A percentile compares a stretch with the other conserved stretches of the same genome.
phyloP scores from a whole-genome alignment of 164 flowering plant genomes.

The Dillenia suffruticosa region DNA sequence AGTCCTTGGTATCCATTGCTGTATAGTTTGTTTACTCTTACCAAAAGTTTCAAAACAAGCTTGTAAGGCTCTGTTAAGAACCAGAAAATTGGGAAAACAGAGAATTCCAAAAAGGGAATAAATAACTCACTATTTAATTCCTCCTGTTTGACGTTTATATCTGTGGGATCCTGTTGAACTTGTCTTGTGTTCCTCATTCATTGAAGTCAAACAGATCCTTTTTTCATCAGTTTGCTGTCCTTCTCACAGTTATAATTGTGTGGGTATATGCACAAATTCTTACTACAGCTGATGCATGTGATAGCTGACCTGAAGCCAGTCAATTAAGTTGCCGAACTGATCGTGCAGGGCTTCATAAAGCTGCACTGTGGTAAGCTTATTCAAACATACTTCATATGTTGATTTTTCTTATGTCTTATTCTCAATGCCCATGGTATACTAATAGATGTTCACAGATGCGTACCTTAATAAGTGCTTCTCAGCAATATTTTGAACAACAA shows the following conservation, averaged over 20 bases:
- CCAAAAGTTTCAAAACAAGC: not conserved
- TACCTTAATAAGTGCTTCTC: too few relatives aligned
- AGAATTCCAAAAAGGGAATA: too few relatives aligned
- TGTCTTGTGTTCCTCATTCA: constrained; percentile 33
- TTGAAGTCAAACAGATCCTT: constrained; percentile 19
- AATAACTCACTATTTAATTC: too few relatives aligned
- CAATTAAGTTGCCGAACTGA: constrained; percentile 63
- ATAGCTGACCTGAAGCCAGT: constrained; percentile 26
- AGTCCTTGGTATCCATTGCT: not conserved
- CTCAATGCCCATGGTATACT: too few relatives aligned
- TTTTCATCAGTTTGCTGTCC: constrained; percentile 46
- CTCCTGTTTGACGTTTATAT: not conserved
- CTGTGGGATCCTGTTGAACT: not conserved
- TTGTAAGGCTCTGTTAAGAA: not conserved
- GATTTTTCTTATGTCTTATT: too few relatives aligned
- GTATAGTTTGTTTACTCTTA: not conserved
- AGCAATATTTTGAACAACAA: too few relatives aligned
- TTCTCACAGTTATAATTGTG: constrained; percentile 39
- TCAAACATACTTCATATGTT: not conserved
- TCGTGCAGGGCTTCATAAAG: constrained; percentile 52
- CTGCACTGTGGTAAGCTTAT: constrained; percentile 55
- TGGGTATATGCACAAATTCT: constrained; percentile 62
- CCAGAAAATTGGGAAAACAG: too few relatives aligned
- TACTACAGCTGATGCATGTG: constrained; percentile 52
- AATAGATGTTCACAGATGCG: too few relatives aligned